Evolutionary conservation across 805 yeast genomes (phyloP).

Genomic region (Kazachstania martiniae): DNA sequence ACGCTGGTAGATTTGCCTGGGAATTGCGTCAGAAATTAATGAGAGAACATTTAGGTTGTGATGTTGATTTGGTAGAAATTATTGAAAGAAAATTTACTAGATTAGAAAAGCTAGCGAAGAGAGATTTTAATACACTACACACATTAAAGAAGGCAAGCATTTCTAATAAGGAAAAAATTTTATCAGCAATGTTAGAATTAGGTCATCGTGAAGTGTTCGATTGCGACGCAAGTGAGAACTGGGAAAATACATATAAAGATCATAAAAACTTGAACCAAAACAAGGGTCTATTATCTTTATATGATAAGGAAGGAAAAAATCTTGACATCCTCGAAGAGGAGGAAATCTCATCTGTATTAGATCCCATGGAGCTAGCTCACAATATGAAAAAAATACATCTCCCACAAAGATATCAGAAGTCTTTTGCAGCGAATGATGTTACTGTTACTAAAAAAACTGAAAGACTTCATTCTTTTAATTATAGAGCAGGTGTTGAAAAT

Average conservation of each 20-base stretch:
- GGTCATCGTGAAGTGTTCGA: conserved; percentile 60
- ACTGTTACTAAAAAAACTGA: conserved; percentile 6
- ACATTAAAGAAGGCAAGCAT: conserved; percentile 4
- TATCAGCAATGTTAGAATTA: conserved; percentile 65
- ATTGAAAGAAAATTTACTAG: conserved; percentile 62
- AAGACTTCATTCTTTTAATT: conserved; percentile 49
- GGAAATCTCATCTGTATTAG: no score
- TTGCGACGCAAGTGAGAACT: conserved; percentile 22
- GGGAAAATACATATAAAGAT: conserved; percentile 30
- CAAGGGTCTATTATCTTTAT: not conserved
- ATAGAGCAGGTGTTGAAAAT: conserved; percentile 82
- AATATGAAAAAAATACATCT: conserved; percentile 5
- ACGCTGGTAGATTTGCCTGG: conserved; percentile 83
- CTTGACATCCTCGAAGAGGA: no score
- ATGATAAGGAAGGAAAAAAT: not conserved
- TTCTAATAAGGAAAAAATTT: conserved; percentile 11
- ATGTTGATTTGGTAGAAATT: conserved; percentile 73
- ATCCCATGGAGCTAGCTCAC: not conserved
- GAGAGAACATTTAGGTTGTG: conserved; percentile 95
- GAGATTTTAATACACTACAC: conserved; percentile 19
- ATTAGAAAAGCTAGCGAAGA: conserved; percentile 28
- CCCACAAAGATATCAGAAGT: no score
- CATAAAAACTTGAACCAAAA: not conserved
- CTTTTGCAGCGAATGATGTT: not conserved
- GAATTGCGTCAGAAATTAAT: conserved; percentile 79